Evolutionary conservation across 306 rosid genomes (phyloP), one percentile per base, ranked within the genome.

Genomic region (Malus sylvestris): DNA sequence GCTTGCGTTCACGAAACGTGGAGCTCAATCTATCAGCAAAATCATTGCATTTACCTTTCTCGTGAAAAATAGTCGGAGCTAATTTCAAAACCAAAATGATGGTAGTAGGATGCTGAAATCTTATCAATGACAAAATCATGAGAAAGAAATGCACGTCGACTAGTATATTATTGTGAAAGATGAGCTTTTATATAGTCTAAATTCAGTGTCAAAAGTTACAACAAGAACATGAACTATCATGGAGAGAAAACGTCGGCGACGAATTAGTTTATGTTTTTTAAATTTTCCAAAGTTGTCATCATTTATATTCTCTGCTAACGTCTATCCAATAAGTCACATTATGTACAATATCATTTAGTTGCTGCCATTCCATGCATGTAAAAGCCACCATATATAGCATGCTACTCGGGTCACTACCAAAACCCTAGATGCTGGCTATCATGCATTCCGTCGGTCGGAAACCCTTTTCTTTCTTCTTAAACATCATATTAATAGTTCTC

Each of bases 1-100:
- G 13, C 13, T 63, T n/a, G 33, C 66, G 35, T 33, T 32, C 38
- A 32, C 53, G 38, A 71, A 14, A 72, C 53, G 22, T 22, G 53
- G 55, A 66, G 19, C 76, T 8, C 8, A 3, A 40, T n/a, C n/a
- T 30, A 20, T 22, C 32, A 29, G 4, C n/a, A 71, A 30, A 71
- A 11, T 49, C 32, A 53, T 53, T 25, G 4, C 33, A 57, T 14
- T 35, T 33, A 33, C 67, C 67, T 49, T 13, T 72, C 38, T 32
- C 10, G 8, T 40, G 68, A 32, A 59, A 76, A 52, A 18, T 51
- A 30, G 63, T 65, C 55, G 71, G 52, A n/a, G 78, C 49, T 65
- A 14, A 10, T 70, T 68, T 77, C 81, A 49, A 77, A 29, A 23
- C 19, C 35, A 13, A 77, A 69, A 69, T 77, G 52, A 69, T 77